Percentiles rank a stretch among this genome's conserved stretches.
These are phyloP conservation scores for Fusarium sp. DNA, from an alignment of 2,329 filamentous ascomycete species.

Conservation along the genomic window DNA sequence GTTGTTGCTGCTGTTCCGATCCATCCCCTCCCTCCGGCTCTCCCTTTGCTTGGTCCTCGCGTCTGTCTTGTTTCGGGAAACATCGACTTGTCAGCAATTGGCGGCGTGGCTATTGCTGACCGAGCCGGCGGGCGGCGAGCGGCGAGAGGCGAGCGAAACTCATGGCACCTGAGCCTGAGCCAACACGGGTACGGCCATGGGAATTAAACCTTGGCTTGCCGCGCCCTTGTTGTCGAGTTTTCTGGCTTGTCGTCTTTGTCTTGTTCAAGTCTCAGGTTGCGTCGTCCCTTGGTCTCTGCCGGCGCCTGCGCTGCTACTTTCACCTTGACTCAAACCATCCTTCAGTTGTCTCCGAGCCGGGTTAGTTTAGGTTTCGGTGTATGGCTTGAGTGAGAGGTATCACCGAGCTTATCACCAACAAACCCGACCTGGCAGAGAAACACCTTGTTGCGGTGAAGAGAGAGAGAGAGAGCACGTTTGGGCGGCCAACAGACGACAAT, in stretches of 20 bases:
- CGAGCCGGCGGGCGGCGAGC: constrained; percentile 15
- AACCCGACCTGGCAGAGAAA: not conserved
- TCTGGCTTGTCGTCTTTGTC: not conserved
- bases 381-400: not conserved
- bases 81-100: constrained; percentile 7
- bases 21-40: not conserved
- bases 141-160: constrained; percentile 22
- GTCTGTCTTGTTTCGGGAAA: constrained; percentile 1
- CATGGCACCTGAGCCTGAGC: constrained; percentile 11
- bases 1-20: not conserved
- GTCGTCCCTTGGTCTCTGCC: not conserved
- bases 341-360: not conserved
- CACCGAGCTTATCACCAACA: not conserved
- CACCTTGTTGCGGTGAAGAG: not conserved
- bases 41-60: not conserved
- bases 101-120: constrained; percentile 17
- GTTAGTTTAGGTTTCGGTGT: not conserved
- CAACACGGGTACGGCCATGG: constrained; percentile 6
- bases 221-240: not conserved
- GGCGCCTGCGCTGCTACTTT: not conserved
- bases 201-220: constrained; percentile 33
- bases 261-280: not conserved
- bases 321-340: not conserved
- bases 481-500: not conserved
- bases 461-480: not conserved